Evolutionary conservation across 2,329 filamentous ascomycete genomes (phyloP), one percentile per base, ranked within the genome.

Genomic region (Talaromyces atroroseus): DNA sequence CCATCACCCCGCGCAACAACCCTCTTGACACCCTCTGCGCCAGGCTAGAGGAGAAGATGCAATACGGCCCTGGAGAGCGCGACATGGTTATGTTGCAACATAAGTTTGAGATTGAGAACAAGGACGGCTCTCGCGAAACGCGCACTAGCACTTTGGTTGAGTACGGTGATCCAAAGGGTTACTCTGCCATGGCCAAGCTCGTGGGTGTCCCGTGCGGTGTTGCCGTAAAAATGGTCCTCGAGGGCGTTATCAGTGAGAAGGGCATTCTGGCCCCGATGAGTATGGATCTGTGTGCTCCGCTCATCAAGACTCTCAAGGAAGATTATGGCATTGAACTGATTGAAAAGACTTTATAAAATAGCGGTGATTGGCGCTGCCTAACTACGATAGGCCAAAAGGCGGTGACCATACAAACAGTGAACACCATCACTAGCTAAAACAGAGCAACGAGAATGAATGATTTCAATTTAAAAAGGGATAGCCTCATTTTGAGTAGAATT

Each of bases 11-110:
- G 26, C 79, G 84, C 56, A 87, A 85, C 54, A 96, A 89, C 78
- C 88, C 90, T 3, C 82, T 96, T 23, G 92, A 96, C 73, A 92
- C 89, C n/a, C 84, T 96, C 40, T 96, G 91, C 77, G 90, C 89
- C 32, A 88, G 85, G 2, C 82, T 96, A 29, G 90, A 95, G 80
- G 77, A 89, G 80, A 95, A 95, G 84, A 95, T 95, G 89, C 83
- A 89, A 74, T 96, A 87, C 73, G 87, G 83, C 68, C 79, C 87
- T 65, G 87, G 82, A 59, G 90, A 96, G 83, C 86, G 91, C 58
- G 91, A 95, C 73, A 78, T 95, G 63, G 88, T 94, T 62, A 83
- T 88, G 76, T 68, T 79, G 36, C 76, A 78, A 65, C 76, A 78
- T 66, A 76, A 73, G 77, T 95, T 95, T 29, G 57, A 57, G 26